Base-by-base conservation (phyloP, 257 asterid species). In the Ajuga chamaepitys region DNA sequence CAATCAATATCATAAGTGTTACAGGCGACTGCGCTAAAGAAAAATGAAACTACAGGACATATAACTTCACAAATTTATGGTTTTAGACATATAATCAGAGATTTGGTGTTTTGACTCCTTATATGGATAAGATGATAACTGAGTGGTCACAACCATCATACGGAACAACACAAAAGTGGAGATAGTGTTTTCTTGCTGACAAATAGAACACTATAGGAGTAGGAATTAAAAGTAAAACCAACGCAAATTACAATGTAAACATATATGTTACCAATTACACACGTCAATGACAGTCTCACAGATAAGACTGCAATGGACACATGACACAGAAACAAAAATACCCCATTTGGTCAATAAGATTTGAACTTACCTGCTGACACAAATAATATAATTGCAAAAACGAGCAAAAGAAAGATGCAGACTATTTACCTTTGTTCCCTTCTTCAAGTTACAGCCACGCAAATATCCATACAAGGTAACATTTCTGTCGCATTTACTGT, bases 401-500 rank as follows among this genome's bases (percentile, higher is more conserved):
- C 18, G 7, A 10, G 24, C 37, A 50, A 44, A 26, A 42, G 47
- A 47, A 17, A 30, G 63, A 46, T 59, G 44, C 62, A 18, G 35
- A 67, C 45, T 60, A 38, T 51, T 68, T 79, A 91, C 99, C 97
- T 85, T 88, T 52, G 89, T 74, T 72, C 95, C 96, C 72, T 83
- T 90, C 85, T 86, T 90, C 85, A 94, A 71, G 74, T 90, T 94
- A 78, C 99, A 87, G 65, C 99, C 99, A 25, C 97, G 99, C 67
- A 94, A 72, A 75, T 94, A 94, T 26, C 99, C 99, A 62, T 87
- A 94, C 72, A 94, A 74, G 56, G 83, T 86, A 64, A 90, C 75
- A 76, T 72, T 94, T 70, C 99, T 85, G 81, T 90, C 95, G 64
- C 99, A 94, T 79, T 94, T 90, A 67, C 70, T 77, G 73, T 88